Conservation (phyloP, 2,329 filamentous ascomycete genomes). For the Bipolaris victoriae region DNA sequence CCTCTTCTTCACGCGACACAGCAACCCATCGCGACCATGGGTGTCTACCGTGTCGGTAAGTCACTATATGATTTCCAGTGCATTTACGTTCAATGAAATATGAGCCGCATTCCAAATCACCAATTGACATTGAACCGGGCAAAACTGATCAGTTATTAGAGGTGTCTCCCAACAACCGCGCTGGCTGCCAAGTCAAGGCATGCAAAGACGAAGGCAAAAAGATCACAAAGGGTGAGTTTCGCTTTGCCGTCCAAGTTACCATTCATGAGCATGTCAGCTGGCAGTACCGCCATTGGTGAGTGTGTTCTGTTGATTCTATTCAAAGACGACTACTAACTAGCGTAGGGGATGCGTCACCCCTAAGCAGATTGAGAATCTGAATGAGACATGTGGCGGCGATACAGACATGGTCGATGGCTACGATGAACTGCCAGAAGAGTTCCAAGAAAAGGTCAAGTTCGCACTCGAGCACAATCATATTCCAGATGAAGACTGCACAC, state of each 20-base stretch:
- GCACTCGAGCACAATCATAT: constrained; percentile 81
- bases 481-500: constrained; percentile 84
- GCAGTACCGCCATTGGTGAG: constrained; percentile 87
- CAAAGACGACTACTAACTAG: constrained; percentile 13
- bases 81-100: neutral
- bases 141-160: constrained; percentile 20
- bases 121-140: neutral
- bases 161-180: constrained; percentile 63
- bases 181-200: constrained; percentile 71
- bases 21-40: constrained; percentile 26
- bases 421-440: constrained; percentile 73
- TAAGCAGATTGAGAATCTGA: constrained; percentile 69
- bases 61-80: neutral
- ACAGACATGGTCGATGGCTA: constrained; percentile 78
- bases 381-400: constrained; percentile 63
- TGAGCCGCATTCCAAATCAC: neutral
- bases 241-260: constrained; percentile 75
- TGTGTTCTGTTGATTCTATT: neutral
- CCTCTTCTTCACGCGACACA: neutral
- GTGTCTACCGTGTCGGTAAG: constrained; percentile 38
- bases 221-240: constrained; percentile 73
- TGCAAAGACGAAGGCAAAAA: constrained; percentile 76
- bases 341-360: constrained; percentile 88
- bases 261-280: constrained; percentile 67
- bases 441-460: constrained; percentile 74